Base-by-base conservation (phyloP, 2,329 filamentous ascomycete genomes). In the Claviceps sp. region DNA sequence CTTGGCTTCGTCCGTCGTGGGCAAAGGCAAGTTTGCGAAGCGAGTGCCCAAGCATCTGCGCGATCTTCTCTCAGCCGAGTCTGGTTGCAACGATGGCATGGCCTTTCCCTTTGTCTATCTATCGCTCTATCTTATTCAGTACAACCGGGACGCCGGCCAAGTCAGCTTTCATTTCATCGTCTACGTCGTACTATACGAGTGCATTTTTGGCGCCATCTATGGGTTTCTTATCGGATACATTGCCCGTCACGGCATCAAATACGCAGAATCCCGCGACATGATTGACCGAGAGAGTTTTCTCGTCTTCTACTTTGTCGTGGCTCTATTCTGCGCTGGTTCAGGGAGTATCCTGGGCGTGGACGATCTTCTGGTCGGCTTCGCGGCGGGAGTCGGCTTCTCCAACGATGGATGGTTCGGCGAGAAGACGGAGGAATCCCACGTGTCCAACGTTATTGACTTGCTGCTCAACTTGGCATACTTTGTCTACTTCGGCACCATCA, bases 81-180 rank as follows among this genome's bases (percentile, higher is more conserved):
- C 93, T 7, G 93, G 93, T 34, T 98, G 93, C 72, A 98, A 98
- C 76, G 93, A 98, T 67, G 93, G 93, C 70, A 98, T 98, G 93
- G 93, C 93, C 1, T 98, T 98, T 64, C 93, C 93, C 0, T 98
- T 98, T 67, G 81, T 98, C 61, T 98, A 98, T 65, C 76, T 98
- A 34, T 84, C 87, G 1, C 73, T 96, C 34, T 97, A 96, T 67
- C 78, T 97, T 47, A 87, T 97, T 58, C 81, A 85, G 58, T 95
- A 91, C 65, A 75, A 84, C 56, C 81, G 81, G 30, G 67, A 85
- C 59, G 81, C 85, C 5, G 69, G 71, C 47, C 68, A 86, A 51
- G 87, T 95, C 43, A 79, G 84, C 16, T 84, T 84, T 56, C 82
- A 97, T 69, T 98, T 90, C 84, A 79, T 97, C 61, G 87, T 90